Evolutionary conservation across 108 stramenopile genomes (phyloP), one percentile per base, ranked within the genome.

Genomic region (Stephanodiscus minutulus): DNA sequence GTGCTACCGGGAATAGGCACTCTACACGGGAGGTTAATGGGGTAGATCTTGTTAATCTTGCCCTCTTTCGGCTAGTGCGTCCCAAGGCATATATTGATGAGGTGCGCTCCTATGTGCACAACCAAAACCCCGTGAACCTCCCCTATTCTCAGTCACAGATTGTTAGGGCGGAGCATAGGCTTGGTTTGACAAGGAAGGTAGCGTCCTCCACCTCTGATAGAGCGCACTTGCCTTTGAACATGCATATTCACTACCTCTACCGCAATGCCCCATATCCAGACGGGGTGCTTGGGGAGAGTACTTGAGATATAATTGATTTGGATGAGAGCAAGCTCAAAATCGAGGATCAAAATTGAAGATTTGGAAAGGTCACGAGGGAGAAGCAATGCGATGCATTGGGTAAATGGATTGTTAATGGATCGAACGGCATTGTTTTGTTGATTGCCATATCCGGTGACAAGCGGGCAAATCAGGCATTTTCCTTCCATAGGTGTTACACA

Each of bases 41-140:
- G 2, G n/a, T 39, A 31, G 59, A 63, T 53, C 53, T 72, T 1
- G 6, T 72, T 5, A 60, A 72, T 49, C 71, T 72, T 48, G 61
- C 71, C 15, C 17, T 72, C 1, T 72, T 54, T 55, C 49, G 61
- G 25, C 11, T 41, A 12, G 22, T 63, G 8, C 33, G 52, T 4
- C 71, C 71, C 2, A 72, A 72, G 71, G 71, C 71, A 25, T 61
- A 60, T 11, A 43, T 55, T 31, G 25, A 72, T 24, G 71, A 72
- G 48, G 53, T 72, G 15, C 28, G 47, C 15, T 61, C 53, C 8
- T 63, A 72, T 48, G 27, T 72, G 29, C 71, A 72, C 50, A 72
- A 72, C 48, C 49, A 29, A 1, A 53, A 62, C 21, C 60, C 60
- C 1, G 18, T 5, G 2, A 53, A 60, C 50, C 61, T 49, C 8